A percentile compares a stretch with the other conserved stretches of the same genome.
phyloP scores from a whole-genome alignment of 2,329 filamentous ascomycete genomes.

The Epichloe coenophiala region DNA sequence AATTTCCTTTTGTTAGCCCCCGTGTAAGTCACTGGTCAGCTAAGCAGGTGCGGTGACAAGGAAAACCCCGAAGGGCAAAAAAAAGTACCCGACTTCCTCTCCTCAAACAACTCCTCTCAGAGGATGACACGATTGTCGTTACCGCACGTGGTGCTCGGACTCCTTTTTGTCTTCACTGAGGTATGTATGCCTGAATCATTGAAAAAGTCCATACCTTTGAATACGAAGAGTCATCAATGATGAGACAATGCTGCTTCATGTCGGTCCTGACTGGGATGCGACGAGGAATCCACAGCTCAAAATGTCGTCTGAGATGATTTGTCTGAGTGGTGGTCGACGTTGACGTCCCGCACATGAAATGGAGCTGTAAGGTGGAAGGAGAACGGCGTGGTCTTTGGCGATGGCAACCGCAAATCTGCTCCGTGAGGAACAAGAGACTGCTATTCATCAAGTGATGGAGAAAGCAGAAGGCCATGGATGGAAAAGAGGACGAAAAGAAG shows the following conservation, averaged over 20 bases:
- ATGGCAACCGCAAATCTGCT: background rate
- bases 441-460: background rate
- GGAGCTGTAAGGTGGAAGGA: background rate
- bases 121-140: background rate
- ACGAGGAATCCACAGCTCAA: background rate
- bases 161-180: background rate
- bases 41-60: constrained; percentile 4
- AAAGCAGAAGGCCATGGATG: background rate
- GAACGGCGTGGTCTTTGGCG: background rate
- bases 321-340: background rate
- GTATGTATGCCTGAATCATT: background rate
- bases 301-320: constrained; percentile 1
- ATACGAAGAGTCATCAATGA: background rate
- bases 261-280: background rate
- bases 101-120: constrained; percentile 3
- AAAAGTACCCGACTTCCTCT: constrained; percentile 5
- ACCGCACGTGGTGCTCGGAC: background rate
- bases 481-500: background rate
- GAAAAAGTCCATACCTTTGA: too few relatives aligned
- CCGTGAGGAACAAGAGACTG: background rate
- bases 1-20: background rate
- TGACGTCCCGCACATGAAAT: background rate
- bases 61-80: constrained; percentile 6
- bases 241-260: background rate
- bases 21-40: background rate